phyloP scores from a whole-genome alignment of 2,329 filamentous ascomycete species.

The Aspergillus sergii region DNA sequence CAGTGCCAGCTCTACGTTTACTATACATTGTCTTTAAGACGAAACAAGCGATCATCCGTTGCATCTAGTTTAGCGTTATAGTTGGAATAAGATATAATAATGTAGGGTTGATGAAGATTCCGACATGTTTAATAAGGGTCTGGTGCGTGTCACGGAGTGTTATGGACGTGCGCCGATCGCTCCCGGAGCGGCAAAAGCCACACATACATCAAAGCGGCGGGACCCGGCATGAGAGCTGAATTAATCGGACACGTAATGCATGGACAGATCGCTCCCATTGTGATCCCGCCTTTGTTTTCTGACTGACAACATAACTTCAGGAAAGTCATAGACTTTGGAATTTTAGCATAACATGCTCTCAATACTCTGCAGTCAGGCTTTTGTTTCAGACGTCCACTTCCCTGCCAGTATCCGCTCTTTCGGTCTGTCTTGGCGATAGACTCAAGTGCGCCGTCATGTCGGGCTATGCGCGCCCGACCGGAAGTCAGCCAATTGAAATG shows the following conservation, averaged over 20 bases:
- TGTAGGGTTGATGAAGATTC: too few relatives aligned
- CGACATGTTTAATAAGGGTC: too few relatives aligned
- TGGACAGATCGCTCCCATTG: not conserved
- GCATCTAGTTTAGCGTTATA: too few relatives aligned
- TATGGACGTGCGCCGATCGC: not conserved
- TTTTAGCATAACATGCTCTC: not conserved
- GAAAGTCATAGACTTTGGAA: not conserved
- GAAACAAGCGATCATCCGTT: too few relatives aligned
- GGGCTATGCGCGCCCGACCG: not conserved
- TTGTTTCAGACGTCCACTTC: not conserved
- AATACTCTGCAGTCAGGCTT: not conserved
- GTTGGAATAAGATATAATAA: too few relatives aligned
- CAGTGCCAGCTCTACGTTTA: too few relatives aligned
- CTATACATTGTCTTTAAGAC: rapidly evolving
- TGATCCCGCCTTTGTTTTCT: not conserved
- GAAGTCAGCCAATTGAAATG: not conserved
- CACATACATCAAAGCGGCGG: not conserved
- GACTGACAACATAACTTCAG: not conserved
- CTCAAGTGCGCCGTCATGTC: not conserved
- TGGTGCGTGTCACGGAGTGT: not conserved
- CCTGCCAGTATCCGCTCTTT: not conserved
- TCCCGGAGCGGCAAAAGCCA: not conserved
- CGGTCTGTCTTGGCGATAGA: not conserved
- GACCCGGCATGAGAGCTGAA: too few relatives aligned
- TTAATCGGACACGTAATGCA: not conserved